A percentile compares a stretch with the other conserved stretches of the same genome.
phyloP scores from a whole-genome alignment of 164 flowering plant species.

The Cinnamomum chago region DNA sequence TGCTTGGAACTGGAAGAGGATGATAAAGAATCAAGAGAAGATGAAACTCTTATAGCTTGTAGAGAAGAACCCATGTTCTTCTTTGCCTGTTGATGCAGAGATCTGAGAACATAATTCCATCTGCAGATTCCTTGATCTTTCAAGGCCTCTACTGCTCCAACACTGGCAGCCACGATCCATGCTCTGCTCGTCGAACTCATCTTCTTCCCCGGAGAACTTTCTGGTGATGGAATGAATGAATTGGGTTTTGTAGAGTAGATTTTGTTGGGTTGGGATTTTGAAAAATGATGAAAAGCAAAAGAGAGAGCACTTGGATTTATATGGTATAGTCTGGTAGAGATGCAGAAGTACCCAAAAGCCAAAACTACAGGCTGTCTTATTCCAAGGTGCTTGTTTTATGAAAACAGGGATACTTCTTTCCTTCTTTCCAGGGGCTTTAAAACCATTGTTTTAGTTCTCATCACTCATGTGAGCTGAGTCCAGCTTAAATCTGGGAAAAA shows the following conservation, averaged over 20 bases:
- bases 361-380: not conserved
- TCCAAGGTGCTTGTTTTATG: not conserved
- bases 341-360: not conserved
- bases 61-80: slow-evolving; percentile 8
- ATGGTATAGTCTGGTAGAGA: not conserved
- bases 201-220: not conserved
- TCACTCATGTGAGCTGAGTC: too few species aligned
- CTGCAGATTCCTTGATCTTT: slow-evolving; percentile 23
- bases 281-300: not conserved
- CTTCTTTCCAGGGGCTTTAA: not conserved
- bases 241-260: too few species aligned
- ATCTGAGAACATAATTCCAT: slow-evolving; percentile 19
- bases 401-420: not conserved
- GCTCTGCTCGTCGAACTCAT: slow-evolving; percentile 17
- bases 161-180: slow-evolving; percentile 18
- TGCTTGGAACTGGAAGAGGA: not conserved
- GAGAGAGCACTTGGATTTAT: not conserved
- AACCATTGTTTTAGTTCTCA: too few species aligned
- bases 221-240: too few species aligned
- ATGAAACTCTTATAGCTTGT: slow-evolving; percentile 10
- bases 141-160: slow-evolving; percentile 2
- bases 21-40: slow-evolving; percentile 5
- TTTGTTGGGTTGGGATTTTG: not conserved
- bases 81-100: slow-evolving; percentile 13
- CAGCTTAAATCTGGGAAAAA: too few species aligned